These are phyloP conservation scores for Kwoniella sp. DNA, from an alignment of 768 basidiomycete genomes.

Conservation along the genomic window DNA sequence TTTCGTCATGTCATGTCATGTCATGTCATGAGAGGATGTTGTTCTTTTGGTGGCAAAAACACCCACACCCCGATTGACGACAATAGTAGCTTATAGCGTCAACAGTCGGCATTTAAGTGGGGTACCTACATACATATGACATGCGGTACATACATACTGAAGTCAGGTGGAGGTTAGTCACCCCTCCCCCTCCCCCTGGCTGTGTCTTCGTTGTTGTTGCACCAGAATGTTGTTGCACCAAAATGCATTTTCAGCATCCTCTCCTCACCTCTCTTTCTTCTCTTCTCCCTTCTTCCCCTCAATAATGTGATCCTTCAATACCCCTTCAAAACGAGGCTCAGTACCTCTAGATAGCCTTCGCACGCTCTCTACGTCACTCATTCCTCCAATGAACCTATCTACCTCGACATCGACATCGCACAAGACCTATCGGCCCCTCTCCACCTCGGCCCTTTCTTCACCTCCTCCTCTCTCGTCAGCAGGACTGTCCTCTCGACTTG, in stretches of 20 bases:
- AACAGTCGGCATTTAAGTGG: conserved; percentile 2
- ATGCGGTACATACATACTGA: too few species aligned
- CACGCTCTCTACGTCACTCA: background rate
- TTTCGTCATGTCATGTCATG: too few species aligned
- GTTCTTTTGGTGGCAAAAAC: background rate
- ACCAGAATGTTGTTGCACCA: background rate
- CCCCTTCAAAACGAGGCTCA: background rate
- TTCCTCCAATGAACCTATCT: background rate
- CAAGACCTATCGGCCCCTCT: conserved; percentile 52
- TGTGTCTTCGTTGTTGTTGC: background rate
- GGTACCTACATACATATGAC: background rate
- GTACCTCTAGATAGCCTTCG: background rate
- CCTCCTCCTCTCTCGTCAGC: conserved; percentile 66
- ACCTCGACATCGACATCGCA: background rate
- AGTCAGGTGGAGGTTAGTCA: conserved; percentile 17
- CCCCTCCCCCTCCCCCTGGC: background rate
- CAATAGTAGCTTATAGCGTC: too few species aligned
- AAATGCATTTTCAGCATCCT: background rate
- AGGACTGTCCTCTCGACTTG: conserved; percentile 6
- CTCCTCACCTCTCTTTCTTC: background rate
- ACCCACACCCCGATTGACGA: too few species aligned
- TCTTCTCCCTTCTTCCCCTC: conserved; percentile 1
- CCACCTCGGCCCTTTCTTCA: conserved; percentile 62
- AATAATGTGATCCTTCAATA: background rate
- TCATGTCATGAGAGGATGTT: too few species aligned